Evolutionary conservation across 306 rosid species (phyloP).

Genomic region (Dalbergia oliveri): DNA sequence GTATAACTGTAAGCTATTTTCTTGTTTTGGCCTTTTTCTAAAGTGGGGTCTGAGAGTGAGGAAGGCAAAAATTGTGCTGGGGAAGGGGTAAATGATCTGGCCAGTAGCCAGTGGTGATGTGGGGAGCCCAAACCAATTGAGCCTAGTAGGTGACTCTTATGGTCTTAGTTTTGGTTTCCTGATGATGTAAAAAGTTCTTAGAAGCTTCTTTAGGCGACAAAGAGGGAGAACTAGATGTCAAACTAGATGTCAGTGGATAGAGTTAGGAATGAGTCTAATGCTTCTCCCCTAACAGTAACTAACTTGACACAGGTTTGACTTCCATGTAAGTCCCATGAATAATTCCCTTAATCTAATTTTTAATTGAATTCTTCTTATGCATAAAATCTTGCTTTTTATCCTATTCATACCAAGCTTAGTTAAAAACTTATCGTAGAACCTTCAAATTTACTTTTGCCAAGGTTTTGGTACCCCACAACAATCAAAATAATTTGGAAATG

Average conservation of each 20-base stretch:
- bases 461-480: not conserved
- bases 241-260: not conserved
- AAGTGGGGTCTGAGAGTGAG: not conserved
- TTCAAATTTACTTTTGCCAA: slow-evolving; percentile 14
- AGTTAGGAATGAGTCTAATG: not conserved
- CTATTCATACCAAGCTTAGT: not conserved
- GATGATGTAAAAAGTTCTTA: not conserved
- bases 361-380: slow-evolving; percentile 18
- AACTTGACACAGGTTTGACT: slow-evolving; percentile 8
- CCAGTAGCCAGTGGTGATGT: not conserved
- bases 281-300: not conserved
- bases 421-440: not conserved
- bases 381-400: not conserved
- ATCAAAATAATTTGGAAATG: slow-evolving; percentile 12
- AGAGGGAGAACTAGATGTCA: slow-evolving; percentile 5
- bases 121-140: not conserved
- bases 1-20: not conserved
- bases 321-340: not conserved
- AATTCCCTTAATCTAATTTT: not conserved
- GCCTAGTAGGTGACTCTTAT: not conserved
- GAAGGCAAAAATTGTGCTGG: not conserved
- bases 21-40: not conserved
- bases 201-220: not conserved
- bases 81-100: not conserved
- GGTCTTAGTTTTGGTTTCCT: not conserved